Evolutionary conservation across 1,139 yeast genomes (phyloP).

Genomic region (Tardiomyces digboiensis): DNA sequence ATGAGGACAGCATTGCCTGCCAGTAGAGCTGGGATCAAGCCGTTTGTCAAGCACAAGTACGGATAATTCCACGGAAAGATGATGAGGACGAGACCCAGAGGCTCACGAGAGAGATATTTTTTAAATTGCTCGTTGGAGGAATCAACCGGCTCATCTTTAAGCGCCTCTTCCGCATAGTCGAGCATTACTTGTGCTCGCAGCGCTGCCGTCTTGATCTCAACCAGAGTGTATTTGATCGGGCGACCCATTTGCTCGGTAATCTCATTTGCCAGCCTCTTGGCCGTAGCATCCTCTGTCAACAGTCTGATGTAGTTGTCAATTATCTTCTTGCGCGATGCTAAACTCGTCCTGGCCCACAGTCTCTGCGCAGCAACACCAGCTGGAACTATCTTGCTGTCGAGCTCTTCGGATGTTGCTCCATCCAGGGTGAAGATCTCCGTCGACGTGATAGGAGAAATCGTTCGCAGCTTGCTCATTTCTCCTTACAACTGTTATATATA

Average conservation of each 20-base stretch:
- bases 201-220: slow-evolving; percentile 26
- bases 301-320: slow-evolving; percentile 22
- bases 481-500: no score
- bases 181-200: slow-evolving; percentile 23
- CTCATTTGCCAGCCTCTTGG: slow-evolving; percentile 19
- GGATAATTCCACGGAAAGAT: slow-evolving; percentile 91
- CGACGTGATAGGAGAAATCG: slow-evolving; percentile 25
- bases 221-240: slow-evolving; percentile 26
- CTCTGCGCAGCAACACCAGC: slow-evolving; percentile 22
- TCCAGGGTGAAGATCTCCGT: slow-evolving; percentile 19
- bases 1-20: slow-evolving; percentile 76
- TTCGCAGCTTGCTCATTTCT: slow-evolving; percentile 12
- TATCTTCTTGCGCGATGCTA: slow-evolving; percentile 22
- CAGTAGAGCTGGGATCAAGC: slow-evolving; percentile 73
- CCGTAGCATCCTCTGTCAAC: slow-evolving; percentile 17
- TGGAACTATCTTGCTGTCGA: slow-evolving; percentile 16
- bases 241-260: slow-evolving; percentile 31
- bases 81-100: slow-evolving; percentile 73
- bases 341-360: slow-evolving; percentile 19
- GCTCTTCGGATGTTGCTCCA: slow-evolving; percentile 18
- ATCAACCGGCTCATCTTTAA: slow-evolving; percentile 23
- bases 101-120: slow-evolving; percentile 48
- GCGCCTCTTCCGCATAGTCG: slow-evolving; percentile 25
- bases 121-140: slow-evolving; percentile 19
- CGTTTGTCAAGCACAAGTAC: slow-evolving; percentile 70